Base-by-base conservation (phyloP, 495 filamentous ascomycete species). In the Venustampulla echinocandica region DNA sequence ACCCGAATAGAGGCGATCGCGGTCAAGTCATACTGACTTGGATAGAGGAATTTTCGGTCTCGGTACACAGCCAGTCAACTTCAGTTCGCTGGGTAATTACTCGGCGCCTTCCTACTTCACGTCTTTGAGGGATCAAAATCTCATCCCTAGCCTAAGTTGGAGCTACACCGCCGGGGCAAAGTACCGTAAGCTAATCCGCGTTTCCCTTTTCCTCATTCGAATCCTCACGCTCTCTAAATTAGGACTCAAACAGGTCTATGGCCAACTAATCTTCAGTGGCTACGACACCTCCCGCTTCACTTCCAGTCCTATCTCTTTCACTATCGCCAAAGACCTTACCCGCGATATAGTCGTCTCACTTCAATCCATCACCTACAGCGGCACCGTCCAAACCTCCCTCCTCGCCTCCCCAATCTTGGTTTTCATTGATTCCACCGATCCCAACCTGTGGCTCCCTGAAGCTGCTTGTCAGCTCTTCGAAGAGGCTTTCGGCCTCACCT, bases 151-250 rank as follows among this genome's bases (percentile, higher is more conserved):
- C 51, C 25, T 74, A n/a, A 71, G 70, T 21, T 77, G 65, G 61
- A 74, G 70, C 33, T 79, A 75, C 56, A 79, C 76, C 9, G 76
- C 74, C 13, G 76, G 75, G 6, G 69, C 69, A 17, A 64, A 64
- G 43, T 78, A 79, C 49, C 69, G 64, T 30, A 57, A 66, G 14
- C 64, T 30, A 57, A 67, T 10, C n/a, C n/a, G n/a, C n/a, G n/a
- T n/a, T n/a, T n/a, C n/a, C n/a, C n/a, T 65, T 4, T 27, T 13
- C 20, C 13, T 33, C 23, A 14, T 33, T 0, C 22, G 1, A 35
- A n/a, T 14, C 19, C 21, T 9, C 10, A 3, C 18, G 17, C 38
- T 32, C 10, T 19, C 53, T 54, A 46, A 57, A 28, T 13, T 36
- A 71, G 70, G 62, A 10, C 56, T 71, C n/a, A 69, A 70, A 59